Conservation (phyloP, 345 rosid genomes). For the Hypericum androsaemum region DNA sequence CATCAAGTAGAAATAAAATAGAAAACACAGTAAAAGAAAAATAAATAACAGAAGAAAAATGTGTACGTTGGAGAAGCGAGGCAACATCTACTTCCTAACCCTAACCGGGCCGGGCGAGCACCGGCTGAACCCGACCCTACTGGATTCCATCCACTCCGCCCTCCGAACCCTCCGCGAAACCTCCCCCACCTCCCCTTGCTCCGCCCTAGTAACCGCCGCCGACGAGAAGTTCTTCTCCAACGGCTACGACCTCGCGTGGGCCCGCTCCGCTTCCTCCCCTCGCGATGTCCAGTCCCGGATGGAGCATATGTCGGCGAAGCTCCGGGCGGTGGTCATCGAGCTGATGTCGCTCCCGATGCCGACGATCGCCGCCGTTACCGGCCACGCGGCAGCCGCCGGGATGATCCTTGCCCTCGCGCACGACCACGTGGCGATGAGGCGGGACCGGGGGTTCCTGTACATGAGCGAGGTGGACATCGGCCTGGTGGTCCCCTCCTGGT, state of each 20-base stretch:
- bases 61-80: no score
- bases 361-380: slow-evolving; percentile 16
- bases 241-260: slow-evolving; percentile 19
- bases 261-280: neutral
- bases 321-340: neutral
- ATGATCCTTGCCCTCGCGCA: slow-evolving; percentile 12
- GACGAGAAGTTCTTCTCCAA: slow-evolving; percentile 23
- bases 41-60: no score
- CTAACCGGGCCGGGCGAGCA: neutral
- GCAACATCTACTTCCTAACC: no score
- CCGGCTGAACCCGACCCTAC: slow-evolving; percentile 16
- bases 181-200: slow-evolving; percentile 11
- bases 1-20: no score
- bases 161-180: slow-evolving; percentile 1
- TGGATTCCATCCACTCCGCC: slow-evolving; percentile 16
- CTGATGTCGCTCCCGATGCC: slow-evolving; percentile 21
- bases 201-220: slow-evolving; percentile 16
- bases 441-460: slow-evolving; percentile 17
- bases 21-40: no score
- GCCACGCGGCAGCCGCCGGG: slow-evolving; percentile 17
- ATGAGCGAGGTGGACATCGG: slow-evolving; percentile 20
- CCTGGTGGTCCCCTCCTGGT: slow-evolving; percentile 14
- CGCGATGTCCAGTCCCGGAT: neutral
- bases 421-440: slow-evolving; percentile 16
- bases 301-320: slow-evolving; percentile 10